These are phyloP conservation scores for Oldenlandia corymbosa DNA, from an alignment of 257 asterid species.

Conservation along the genomic window DNA sequence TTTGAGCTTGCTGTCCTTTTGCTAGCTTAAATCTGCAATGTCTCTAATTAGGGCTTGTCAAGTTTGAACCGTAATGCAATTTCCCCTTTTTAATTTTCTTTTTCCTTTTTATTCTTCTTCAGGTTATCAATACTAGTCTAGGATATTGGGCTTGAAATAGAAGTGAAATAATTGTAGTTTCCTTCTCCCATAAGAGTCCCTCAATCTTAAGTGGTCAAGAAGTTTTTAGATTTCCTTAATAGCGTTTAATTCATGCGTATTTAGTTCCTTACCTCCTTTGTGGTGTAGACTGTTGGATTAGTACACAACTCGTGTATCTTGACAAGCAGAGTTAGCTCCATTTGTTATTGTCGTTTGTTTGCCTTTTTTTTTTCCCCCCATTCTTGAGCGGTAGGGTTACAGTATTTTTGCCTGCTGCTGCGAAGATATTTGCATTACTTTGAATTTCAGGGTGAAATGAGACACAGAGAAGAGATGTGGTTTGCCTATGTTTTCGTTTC, in stretches of 20 bases:
- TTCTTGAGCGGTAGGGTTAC: not conserved
- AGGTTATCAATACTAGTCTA: not conserved
- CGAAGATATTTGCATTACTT: not conserved
- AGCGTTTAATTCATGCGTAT: not conserved
- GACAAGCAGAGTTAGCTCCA: not conserved
- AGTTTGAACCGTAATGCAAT: not conserved
- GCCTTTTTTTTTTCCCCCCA: not conserved
- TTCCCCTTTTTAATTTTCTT: no score
- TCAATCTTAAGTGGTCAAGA: not conserved
- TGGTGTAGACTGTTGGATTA: not conserved
- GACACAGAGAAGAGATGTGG: not conserved
- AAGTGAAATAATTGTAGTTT: not conserved
- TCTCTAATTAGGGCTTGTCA: slow-evolving; percentile 11
- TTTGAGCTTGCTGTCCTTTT: slow-evolving; percentile 4
- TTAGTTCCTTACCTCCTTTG: not conserved
- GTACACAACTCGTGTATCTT: not conserved
- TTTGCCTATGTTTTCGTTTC: no score
- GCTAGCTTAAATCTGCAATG: slow-evolving; percentile 8
- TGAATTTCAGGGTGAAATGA: not conserved
- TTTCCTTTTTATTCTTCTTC: not conserved
- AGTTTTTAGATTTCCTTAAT: not conserved
- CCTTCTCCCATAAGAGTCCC: not conserved
- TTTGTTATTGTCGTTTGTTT: slow-evolving; percentile 2
- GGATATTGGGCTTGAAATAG: not conserved
- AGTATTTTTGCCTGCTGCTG: not conserved